Base-by-base conservation (phyloP, 345 rosid genomes). In the Populus tremula region DNA sequence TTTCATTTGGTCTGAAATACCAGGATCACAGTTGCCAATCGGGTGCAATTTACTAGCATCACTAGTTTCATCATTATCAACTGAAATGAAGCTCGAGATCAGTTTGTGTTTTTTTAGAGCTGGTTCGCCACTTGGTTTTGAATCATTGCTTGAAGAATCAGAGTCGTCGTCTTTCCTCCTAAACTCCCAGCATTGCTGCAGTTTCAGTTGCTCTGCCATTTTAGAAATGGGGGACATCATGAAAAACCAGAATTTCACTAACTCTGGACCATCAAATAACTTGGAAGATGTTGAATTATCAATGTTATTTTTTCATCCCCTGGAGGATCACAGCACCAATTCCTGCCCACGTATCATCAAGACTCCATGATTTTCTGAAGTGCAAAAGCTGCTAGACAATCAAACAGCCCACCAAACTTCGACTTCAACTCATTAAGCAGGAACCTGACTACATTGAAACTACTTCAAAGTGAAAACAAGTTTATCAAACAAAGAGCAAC, bases 131-230 rank as follows among this genome's bases (percentile, higher is more conserved):
- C 77, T 78, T 41, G 84, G 84, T 70, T 74, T 80, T 23, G 84
- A 80, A 38, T 84, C 84, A 38, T 89, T 76, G 74, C 85, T 86
- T 6, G 91, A 86, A 31, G 89, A 85, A 81, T 86, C 89, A 25
- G 75, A 65, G 59, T 82, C 83, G 62, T 76, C 49, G 4, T 84
- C 86, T 62, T 68, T 80, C 64, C 87, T 83, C 80, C 88, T 79
- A 73, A 86, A 86, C 65, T 82, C 89, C 93, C 90, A 89, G 18
- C 90, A 83, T 72, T 80, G 90, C 73, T 73, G 85, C 77, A 84
- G 83, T 63, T 72, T 74, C 73, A 80, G 62, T 54, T 89, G 89
- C 70, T 80, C 82, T 61, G 75, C 81, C 85, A 77, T 81, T 73
- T 3, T 75, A 20, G 68, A 67, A 72, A 25, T 70, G 59, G 66